Evolutionary conservation across 371 early-diverging fungal species (phyloP), one percentile per base, ranked within the genome.

Genomic region (Saksenaea oblongispora): DNA sequence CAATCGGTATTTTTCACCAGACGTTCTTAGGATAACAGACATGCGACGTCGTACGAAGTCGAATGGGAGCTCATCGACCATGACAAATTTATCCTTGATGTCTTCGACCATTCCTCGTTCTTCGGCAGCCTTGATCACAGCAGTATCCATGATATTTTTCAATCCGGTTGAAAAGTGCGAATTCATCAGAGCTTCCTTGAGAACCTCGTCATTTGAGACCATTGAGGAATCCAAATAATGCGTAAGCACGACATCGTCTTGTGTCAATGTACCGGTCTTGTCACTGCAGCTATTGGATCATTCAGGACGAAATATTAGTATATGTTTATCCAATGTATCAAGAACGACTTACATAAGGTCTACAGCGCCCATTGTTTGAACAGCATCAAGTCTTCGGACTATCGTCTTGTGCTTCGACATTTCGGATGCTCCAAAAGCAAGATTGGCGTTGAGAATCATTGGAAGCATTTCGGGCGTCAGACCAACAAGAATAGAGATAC

Each of bases 391-490:
- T 51, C 63, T 69, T 62, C 73, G 78, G 54, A 80, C 78, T 42
- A 80, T 80, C 35, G 69, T 69, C 15, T 72, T 71, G 37, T 71
- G 62, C 54, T 68, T 63, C 22, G 78, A 65, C 67, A 80, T 69
- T 35, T 65, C 56, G 17, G 65, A 61, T 13, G 78, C 78, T n/a
- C 75, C 80, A 17, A 73, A 71, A 11, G 80, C 80, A 31, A 77
- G 54, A 56, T 75, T 77, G 27, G 78, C 75, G 62, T 74, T 79
- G 42, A 79, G 67, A 58, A 80, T 73, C 75, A 75, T 75, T 22
- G 78, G 75, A n/a, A 80, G 67, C 78, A 77, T 77, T 63, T 80
- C 80, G 11, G 80, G 80, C 1, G 78, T 80, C n/a, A 80, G 65
- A 42, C 78, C 80, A 14, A 80, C 78, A 5, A 80, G 69, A 31